Base-by-base conservation (phyloP, 2,329 filamentous ascomycete species). In the Scedosporium dehoogii region DNA sequence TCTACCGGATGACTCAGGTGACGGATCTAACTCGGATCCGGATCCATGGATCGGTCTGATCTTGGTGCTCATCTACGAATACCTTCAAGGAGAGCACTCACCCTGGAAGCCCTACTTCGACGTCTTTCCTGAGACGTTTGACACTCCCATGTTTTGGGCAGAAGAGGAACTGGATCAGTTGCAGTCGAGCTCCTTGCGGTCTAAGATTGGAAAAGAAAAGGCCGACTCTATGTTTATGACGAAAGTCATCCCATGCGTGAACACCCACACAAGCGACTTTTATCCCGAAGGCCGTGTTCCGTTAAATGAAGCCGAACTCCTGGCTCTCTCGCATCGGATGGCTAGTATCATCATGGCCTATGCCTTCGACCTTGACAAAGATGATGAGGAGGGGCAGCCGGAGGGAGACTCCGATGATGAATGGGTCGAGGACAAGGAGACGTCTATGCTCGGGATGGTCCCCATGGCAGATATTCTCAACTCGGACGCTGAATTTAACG, bases 301-400 rank as follows among this genome's bases (percentile, higher is more conserved):
- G 2, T 70, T 76, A 6, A 70, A 66, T 12, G 81, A 84, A 27
- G 73, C 75, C 1, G 73, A 81, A 25, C 71, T 85, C 1, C 65
- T 83, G 2, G 65, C 67, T 6, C 70, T 86, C 18, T 88, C 89
- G 60, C 91, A 96, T 71, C 81, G 85, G 7, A 92, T 96, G 87
- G 92, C 90, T 1, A 92, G 88, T 64, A 85, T 89, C 16, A 93
- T 96, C 67, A 96, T 96, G 91, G 88, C 91, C 0, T 96, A 96
- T 71, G 91, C 91, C 0, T 96, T 96, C 71, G 92, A 96, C 67
- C 82, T 96, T 6, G 83, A 85, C 58, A 78, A 78, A 6, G 76
- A 79, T 0, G 82, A 82, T 48, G 78, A 85, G 4, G 79, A 84
- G 0, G 72, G 76, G 0, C 79, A 84, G 14, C 76, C 81, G 6